Percentiles rank a stretch among this genome's conserved stretches.
phyloP scores from a whole-genome alignment of 2,329 filamentous ascomycete species.

The Microdochium trichocladiopsis region DNA sequence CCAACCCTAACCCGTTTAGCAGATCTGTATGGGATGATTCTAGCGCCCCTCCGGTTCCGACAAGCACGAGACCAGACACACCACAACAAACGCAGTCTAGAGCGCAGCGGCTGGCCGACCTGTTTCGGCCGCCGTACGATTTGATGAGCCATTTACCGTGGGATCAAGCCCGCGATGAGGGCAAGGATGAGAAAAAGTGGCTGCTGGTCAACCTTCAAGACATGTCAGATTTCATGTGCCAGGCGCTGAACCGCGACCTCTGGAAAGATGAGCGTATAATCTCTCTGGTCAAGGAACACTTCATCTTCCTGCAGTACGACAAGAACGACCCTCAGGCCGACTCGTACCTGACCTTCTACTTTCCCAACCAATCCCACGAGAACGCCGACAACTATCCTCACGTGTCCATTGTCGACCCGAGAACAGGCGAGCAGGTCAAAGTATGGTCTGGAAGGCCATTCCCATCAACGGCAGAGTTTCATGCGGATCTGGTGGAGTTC shows the following conservation, averaged over 20 bases:
- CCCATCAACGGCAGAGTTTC: slow-evolving; percentile 69
- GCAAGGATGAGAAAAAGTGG: slow-evolving; percentile 89
- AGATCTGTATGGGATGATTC: slow-evolving; percentile 23
- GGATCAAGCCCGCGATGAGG: slow-evolving; percentile 77
- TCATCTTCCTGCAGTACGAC: slow-evolving; percentile 90
- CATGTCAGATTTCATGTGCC: slow-evolving; percentile 87
- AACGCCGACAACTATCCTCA: slow-evolving; percentile 89
- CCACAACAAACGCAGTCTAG: slow-evolving; percentile 53
- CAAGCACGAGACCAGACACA: slow-evolving; percentile 12
- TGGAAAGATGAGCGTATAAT: slow-evolving; percentile 83
- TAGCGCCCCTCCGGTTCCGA: slow-evolving; percentile 36
- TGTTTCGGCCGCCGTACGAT: slow-evolving; percentile 89
- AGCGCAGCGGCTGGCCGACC: slow-evolving; percentile 73
- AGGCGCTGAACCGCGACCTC: slow-evolving; percentile 86
- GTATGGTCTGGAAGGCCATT: slow-evolving; percentile 85
- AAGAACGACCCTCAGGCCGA: slow-evolving; percentile 74
- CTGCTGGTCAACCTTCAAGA: slow-evolving; percentile 94
- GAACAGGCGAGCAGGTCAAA: slow-evolving; percentile 96
- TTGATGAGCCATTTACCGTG: slow-evolving; percentile 75
- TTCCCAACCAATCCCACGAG: slow-evolving; percentile 61
- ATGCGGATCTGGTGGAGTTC: slow-evolving; percentile 89
- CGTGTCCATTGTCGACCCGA: slow-evolving; percentile 89
- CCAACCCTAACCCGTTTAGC: slow-evolving; percentile 22
- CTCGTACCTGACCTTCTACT: slow-evolving; percentile 88
- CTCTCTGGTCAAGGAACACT: slow-evolving; percentile 82